These are phyloP conservation scores for Coemansia sp. DNA, from an alignment of 192 early-diverging fungal genomes.

Conservation along the genomic window DNA sequence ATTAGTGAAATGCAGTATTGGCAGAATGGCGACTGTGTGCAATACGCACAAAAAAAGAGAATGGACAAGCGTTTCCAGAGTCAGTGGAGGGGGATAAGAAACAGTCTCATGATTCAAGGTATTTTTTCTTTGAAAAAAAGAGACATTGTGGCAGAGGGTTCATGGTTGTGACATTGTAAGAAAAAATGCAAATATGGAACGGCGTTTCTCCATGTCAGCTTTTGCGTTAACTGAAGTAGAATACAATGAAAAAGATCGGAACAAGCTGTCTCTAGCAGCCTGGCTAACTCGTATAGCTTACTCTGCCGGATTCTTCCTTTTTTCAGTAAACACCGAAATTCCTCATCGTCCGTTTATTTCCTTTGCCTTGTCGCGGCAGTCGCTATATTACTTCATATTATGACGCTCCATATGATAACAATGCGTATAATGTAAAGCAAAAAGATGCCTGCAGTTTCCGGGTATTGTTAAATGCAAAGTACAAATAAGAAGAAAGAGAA, in stretches of 20 bases:
- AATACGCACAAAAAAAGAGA: not conserved
- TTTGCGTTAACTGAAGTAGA: too few relatives aligned
- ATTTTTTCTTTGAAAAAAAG: not conserved
- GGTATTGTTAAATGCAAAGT: not conserved
- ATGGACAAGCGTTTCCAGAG: not conserved
- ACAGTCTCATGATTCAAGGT: not conserved
- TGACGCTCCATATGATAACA: not conserved
- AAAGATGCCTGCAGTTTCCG: too few relatives aligned
- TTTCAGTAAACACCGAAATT: not conserved
- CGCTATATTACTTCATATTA: not conserved
- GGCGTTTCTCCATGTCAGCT: too few relatives aligned
- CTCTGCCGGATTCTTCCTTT: too few relatives aligned
- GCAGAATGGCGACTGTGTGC: too few relatives aligned
- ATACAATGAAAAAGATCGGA: too few relatives aligned
- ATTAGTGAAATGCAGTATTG: too few relatives aligned
- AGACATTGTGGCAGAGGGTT: slow-evolving; percentile 1
- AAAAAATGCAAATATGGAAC: not conserved
- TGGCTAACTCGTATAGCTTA: too few relatives aligned
- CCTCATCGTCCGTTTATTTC: too few relatives aligned
- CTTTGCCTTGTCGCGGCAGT: not conserved
- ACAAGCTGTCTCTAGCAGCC: too few relatives aligned
- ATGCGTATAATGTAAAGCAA: too few relatives aligned
- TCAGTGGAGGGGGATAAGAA: not conserved
- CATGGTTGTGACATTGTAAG: not conserved
- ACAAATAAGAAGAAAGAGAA: not conserved